Evolutionary conservation across 305 asterid species (phyloP).

Genomic region (Stenogyne calaminthoides): DNA sequence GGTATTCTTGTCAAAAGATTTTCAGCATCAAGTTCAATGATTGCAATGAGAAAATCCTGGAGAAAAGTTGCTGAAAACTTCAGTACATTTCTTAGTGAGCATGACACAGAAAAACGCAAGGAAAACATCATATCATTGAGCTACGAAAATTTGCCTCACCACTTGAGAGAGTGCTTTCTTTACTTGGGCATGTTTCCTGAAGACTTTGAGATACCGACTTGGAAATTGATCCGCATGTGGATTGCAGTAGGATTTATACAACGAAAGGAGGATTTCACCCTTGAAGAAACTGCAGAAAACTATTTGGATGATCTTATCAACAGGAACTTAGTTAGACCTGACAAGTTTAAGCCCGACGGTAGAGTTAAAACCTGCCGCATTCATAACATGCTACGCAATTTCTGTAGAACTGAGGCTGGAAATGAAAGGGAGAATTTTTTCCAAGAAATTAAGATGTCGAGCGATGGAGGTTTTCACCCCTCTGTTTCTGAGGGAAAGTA

Average conservation of each 20-base stretch:
- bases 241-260: constrained; percentile 59
- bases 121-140: constrained; percentile 40
- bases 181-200: constrained; percentile 55
- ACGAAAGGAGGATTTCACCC: constrained; percentile 22
- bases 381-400: no score
- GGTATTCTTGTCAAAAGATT: constrained; percentile 41
- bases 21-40: constrained; percentile 13
- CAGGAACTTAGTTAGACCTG: no score
- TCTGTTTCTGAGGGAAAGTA: neutral
- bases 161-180: no score
- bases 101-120: constrained; percentile 25
- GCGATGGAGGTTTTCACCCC: constrained; percentile 34
- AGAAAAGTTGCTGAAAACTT: constrained; percentile 39
- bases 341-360: no score
- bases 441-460: constrained; percentile 27
- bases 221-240: constrained; percentile 60
- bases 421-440: constrained; percentile 29
- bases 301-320: constrained; percentile 53
- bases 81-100: constrained; percentile 1
- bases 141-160: constrained; percentile 44
- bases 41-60: constrained; percentile 33
- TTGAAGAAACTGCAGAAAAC: constrained; percentile 48
- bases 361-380: no score
- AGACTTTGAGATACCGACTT: constrained; percentile 46
- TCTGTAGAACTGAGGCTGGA: constrained; percentile 47